phyloP scores from a whole-genome alignment of 192 early-diverging fungal genomes.

The Globomyces pollinis-pini region DNA sequence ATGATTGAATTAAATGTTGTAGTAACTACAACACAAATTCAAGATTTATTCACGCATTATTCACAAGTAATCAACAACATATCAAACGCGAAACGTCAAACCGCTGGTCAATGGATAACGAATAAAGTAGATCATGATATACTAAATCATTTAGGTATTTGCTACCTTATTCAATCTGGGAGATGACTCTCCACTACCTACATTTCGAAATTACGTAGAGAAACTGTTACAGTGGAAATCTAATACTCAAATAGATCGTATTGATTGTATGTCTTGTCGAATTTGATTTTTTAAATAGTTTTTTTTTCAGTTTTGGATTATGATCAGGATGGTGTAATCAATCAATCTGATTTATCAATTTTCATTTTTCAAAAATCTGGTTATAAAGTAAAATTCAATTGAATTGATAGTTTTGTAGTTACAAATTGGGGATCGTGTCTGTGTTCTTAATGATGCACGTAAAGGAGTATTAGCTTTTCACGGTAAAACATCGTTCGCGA shows the following conservation, averaged over 20 bases:
- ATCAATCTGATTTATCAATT: neutral
- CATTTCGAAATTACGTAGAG: neutral
- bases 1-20: too few species aligned
- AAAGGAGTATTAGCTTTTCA: neutral
- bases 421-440: neutral
- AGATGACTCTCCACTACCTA: neutral
- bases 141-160: neutral
- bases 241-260: neutral
- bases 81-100: neutral
- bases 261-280: neutral
- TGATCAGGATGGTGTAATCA: neutral
- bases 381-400: too few species aligned
- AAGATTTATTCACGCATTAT: too few species aligned
- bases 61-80: too few species aligned
- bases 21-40: too few species aligned
- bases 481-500: neutral
- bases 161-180: neutral
- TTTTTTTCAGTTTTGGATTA: slow-evolving; percentile 4
- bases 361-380: neutral
- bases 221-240: neutral
- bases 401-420: too few species aligned
- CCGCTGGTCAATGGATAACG: too few species aligned
- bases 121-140: neutral
- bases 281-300: neutral
- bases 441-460: neutral